Conservation (phyloP, 1,284 basidiomycete genomes). For the Schizophyllum commune region DNA sequence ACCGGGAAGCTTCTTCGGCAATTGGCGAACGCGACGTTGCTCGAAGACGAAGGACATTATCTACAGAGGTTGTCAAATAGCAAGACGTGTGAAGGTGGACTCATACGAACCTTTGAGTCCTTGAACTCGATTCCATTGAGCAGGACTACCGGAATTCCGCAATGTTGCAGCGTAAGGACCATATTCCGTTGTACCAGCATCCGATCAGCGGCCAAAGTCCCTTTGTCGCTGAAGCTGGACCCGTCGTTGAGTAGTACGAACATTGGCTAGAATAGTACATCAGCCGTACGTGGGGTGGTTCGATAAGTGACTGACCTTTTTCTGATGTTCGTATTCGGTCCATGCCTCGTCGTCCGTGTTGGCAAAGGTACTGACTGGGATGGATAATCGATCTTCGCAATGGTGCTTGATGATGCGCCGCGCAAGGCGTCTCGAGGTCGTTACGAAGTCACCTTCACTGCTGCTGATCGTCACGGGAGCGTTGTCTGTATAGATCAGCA, state of each 20-base stretch:
- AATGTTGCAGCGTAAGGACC: constrained; percentile 37
- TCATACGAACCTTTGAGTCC: constrained; percentile 50
- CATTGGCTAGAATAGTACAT: constrained; percentile 39
- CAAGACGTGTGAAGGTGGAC: neutral
- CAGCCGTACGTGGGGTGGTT: neutral
- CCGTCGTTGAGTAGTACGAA: constrained; percentile 55
- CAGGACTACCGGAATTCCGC: constrained; percentile 42
- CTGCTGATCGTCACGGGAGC: constrained; percentile 33
- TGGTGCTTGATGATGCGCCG: constrained; percentile 45
- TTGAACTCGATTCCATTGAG: constrained; percentile 47
- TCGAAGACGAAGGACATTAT: constrained; percentile 40
- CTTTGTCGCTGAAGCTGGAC: constrained; percentile 18
- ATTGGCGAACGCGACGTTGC: constrained; percentile 15
- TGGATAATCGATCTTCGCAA: constrained; percentile 30
- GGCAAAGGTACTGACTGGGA: constrained; percentile 35
- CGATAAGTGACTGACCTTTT: constrained; percentile 11
- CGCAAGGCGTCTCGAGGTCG: constrained; percentile 43
- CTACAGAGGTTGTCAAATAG: constrained; percentile 20
- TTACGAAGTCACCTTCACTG: constrained; percentile 26
- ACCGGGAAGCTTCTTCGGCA: neutral
- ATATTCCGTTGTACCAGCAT: constrained; percentile 42
- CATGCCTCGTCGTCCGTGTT: constrained; percentile 39
- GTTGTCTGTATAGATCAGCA: constrained; percentile 24
- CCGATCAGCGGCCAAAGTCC: constrained; percentile 19
- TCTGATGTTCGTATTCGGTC: constrained; percentile 33